Base-by-base conservation (phyloP, 2,329 filamentous ascomycete species). In the Claviceps digitariae region DNA sequence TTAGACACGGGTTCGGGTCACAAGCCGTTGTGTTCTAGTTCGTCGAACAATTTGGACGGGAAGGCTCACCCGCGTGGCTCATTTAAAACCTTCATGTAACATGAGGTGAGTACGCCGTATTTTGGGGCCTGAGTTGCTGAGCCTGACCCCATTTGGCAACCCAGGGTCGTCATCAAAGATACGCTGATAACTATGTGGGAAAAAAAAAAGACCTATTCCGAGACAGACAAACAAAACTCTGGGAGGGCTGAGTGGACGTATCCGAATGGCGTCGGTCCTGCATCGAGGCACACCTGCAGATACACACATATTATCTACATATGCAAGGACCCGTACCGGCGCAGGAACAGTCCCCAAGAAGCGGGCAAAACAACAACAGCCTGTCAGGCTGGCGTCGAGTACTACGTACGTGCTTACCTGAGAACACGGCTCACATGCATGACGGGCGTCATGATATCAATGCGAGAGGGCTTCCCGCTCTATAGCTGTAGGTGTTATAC, bases 241-340 rank as follows among this genome's bases (percentile, higher is more conserved):
- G 43, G 40, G 20, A 27, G 2, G 23, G 23, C 23, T 25, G 43
- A 44, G 43, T 45, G 6, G 23, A 45, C 43, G 23, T 45, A 20
- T 45, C 43, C 43, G 43, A 45, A 45, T 29, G 25, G 44, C 25
- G 44, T 46, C 25, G 29, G 25, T 48, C 31, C 51, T 52, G 31
- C 29, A 50, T 45, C n/a, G 20, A 50, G 48, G 52, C 52, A 53
- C 47, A 53, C 29, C 20, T 50, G 52, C 47, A 53, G 48, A 44
- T 3, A 12, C 31, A 34, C 31, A 34, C 31, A 34, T 9, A 34
- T 34, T 10, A 34, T 34, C 5, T 34, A 34, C 10, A 12, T 43
- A 50, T 53, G 48, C 48, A 50, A 47, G 52, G 52, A 41, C 46
- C 20, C 23, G 20, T 27, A 40, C 20, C 20, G 27, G 21, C 29